phyloP scores from a whole-genome alignment of 495 filamentous ascomycete genomes.

The Neurospora sp. region DNA sequence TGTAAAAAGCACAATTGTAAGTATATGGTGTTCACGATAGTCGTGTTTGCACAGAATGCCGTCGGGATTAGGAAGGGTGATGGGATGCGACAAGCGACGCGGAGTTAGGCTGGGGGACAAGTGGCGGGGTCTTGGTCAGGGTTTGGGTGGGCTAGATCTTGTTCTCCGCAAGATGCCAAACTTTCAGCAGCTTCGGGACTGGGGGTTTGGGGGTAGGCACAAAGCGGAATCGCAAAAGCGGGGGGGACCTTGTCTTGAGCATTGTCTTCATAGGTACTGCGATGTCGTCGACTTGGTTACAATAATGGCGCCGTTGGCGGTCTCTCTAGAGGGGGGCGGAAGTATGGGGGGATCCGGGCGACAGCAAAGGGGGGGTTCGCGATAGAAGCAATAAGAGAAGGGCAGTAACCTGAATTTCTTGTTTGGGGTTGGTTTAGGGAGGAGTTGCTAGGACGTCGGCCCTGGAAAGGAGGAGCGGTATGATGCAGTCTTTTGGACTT shows the following conservation, averaged over 20 bases:
- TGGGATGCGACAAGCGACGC: background rate
- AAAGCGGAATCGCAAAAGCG: constrained; percentile 13
- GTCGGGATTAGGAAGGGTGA: background rate
- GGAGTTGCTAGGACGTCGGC: background rate
- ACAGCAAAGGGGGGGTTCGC: constrained; percentile 11
- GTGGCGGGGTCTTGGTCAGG: constrained; percentile 14
- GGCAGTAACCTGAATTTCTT: background rate
- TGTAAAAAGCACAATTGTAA: constrained; percentile 12
- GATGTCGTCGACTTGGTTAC: constrained; percentile 1
- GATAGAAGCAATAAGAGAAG: background rate
- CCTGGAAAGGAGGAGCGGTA: background rate
- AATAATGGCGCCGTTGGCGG: constrained; percentile 1
- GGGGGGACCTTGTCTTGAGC: constrained; percentile 44
- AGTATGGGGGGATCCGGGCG: constrained; percentile 1
- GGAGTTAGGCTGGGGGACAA: background rate
- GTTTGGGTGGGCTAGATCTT: constrained; percentile 7
- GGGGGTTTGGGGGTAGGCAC: constrained; percentile 2
- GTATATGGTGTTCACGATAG: constrained; percentile 4
- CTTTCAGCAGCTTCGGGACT: constrained; percentile 15
- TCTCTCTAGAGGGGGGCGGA: constrained; percentile 2
- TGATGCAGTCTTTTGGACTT: background rate
- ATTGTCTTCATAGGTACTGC: constrained; percentile 26
- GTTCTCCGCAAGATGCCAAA: constrained; percentile 21
- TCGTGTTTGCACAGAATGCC: background rate
- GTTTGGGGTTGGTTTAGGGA: background rate